Conservation (phyloP, 768 basidiomycete genomes). For the Chalciporus chontae region DNA sequence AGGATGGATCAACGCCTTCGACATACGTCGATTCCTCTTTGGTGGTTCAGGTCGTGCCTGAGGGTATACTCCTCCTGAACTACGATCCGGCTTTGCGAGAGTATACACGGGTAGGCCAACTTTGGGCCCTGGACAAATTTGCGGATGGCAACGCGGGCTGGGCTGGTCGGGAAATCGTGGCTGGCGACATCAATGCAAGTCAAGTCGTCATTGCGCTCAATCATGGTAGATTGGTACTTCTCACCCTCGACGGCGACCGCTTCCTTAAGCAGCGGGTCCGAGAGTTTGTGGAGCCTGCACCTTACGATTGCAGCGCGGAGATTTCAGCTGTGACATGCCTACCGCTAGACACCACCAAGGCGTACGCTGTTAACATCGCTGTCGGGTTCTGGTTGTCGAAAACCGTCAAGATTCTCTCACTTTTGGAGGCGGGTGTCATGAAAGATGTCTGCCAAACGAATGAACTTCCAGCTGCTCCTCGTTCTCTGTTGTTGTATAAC, state of each 20-base stretch:
- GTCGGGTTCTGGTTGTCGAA: conserved; percentile 80
- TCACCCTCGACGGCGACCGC: conserved; percentile 44
- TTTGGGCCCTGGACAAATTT: conserved; percentile 38
- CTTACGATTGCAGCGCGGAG: conserved; percentile 36
- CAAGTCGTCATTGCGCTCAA: conserved; percentile 62
- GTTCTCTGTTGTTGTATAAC: conserved; percentile 49
- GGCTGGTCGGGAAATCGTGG: conserved; percentile 50
- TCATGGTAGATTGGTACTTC: conserved; percentile 47
- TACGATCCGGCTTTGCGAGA: conserved; percentile 43
- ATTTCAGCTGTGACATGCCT: conserved; percentile 70
- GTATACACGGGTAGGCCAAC: conserved; percentile 39
- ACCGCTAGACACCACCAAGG: conserved; percentile 46
- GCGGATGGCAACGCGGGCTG: conserved; percentile 17
- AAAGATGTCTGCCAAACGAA: conserved; percentile 24
- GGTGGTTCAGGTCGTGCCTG: conserved; percentile 70
- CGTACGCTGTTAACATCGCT: conserved; percentile 47
- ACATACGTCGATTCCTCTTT: conserved; percentile 46
- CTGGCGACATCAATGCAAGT: conserved; percentile 65
- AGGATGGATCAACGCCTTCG: conserved; percentile 14
- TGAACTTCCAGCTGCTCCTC: conserved; percentile 41
- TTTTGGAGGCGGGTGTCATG: conserved; percentile 21
- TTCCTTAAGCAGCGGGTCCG: conserved; percentile 27
- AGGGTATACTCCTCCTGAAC: conserved; percentile 52
- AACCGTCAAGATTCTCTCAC: conserved; percentile 51
- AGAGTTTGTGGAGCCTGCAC: conserved; percentile 22